Conservation (phyloP, 2,329 filamentous ascomycete genomes). For the Leptographium radiaticola region DNA sequence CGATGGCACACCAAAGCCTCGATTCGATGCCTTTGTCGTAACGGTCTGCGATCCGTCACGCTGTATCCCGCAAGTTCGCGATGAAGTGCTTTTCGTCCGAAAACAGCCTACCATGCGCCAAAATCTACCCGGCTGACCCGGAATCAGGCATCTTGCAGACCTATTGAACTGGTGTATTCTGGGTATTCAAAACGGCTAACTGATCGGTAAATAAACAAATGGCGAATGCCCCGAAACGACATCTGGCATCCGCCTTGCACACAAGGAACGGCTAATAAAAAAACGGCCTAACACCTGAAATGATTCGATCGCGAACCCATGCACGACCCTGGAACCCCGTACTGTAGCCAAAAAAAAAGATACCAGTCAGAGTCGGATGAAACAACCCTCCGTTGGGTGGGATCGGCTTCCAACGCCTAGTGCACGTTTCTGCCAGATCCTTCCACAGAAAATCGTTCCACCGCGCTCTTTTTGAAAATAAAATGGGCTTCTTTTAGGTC, state of each 20-base stretch:
- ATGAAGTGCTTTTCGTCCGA: no score
- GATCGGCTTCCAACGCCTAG: not conserved
- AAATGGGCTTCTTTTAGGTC: not conserved
- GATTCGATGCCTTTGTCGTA: no score
- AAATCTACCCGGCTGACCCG: no score
- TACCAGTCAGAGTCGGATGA: not conserved
- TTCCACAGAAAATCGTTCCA: not conserved
- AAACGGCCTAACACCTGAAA: not conserved
- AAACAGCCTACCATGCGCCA: no score
- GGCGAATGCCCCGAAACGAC: not conserved
- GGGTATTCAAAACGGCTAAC: not conserved
- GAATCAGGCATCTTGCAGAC: no score
- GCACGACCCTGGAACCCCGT: not conserved
- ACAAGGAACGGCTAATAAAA: not conserved
- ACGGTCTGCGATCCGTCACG: no score
- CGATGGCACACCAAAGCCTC: no score
- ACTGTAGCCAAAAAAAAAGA: not conserved
- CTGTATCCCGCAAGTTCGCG: no score
- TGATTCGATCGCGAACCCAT: not conserved
- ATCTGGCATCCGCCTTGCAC: not conserved
- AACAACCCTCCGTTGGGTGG: not conserved
- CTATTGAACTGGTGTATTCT: not conserved
- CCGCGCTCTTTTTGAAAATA: not conserved
- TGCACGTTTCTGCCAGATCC: not conserved
- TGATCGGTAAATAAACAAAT: not conserved